These are phyloP conservation scores for Tolypocladium pustulatum DNA, from an alignment of 2,329 filamentous ascomycete genomes.

Conservation along the genomic window DNA sequence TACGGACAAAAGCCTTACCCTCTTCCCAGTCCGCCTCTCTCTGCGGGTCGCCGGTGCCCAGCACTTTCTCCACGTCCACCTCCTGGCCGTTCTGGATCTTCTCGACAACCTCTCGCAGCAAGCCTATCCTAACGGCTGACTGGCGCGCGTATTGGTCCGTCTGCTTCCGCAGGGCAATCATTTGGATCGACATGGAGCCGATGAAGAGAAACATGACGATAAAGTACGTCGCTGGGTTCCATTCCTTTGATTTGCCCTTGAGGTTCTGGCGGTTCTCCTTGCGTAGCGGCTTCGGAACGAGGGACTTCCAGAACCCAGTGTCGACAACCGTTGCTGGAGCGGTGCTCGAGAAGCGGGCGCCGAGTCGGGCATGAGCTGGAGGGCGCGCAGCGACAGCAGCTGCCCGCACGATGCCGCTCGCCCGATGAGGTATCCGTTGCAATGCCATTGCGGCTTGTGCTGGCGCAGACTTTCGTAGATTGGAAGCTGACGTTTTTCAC, in stretches of 20 bases:
- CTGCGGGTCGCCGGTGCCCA: constrained; percentile 68
- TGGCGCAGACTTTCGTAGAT: neutral
- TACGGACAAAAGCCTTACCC: constrained; percentile 34
- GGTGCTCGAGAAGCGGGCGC: constrained; percentile 23
- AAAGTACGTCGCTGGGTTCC: constrained; percentile 76
- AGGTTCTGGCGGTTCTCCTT: constrained; percentile 24
- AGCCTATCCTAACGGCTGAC: constrained; percentile 66
- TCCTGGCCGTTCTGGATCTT: constrained; percentile 61
- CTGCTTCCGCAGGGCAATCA: constrained; percentile 71
- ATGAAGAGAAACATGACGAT: constrained; percentile 77
- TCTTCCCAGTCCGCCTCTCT: constrained; percentile 84
- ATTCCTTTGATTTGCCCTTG: constrained; percentile 46
- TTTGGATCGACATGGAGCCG: constrained; percentile 91
- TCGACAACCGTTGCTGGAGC: constrained; percentile 41
- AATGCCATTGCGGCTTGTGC: constrained; percentile 5
- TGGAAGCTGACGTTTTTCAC: neutral
- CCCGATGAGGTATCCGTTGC: neutral
- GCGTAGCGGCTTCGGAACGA: constrained; percentile 59
- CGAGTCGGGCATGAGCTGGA: neutral
- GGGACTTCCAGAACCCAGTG: constrained; percentile 55
- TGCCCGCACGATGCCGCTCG: neutral
- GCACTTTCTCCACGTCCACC: constrained; percentile 71
- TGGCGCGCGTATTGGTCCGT: constrained; percentile 62
- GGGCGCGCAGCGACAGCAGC: neutral
- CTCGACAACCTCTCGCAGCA: constrained; percentile 66